Base-by-base conservation (phyloP, 208 protist genomes). In the Trypanosoma grayi region DNA sequence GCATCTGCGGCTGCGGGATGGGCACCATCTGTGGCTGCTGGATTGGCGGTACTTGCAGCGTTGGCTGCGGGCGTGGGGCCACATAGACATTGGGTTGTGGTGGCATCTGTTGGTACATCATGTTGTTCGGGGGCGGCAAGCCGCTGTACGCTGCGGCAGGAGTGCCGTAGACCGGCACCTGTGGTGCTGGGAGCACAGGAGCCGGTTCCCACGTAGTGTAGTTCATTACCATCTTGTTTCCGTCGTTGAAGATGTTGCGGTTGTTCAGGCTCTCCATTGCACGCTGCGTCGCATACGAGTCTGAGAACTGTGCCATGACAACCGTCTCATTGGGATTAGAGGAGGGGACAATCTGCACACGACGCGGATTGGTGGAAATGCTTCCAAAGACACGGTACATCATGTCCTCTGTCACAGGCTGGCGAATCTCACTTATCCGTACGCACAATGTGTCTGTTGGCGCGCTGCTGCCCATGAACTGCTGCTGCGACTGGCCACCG, bases 231-330 rank as follows among this genome's bases (percentile, higher is more conserved):
- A 95, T 93, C 50, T 84, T 89, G 65, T 95, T 93, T 22, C 81
- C 77, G 73, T 93, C 83, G 60, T 89, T 87, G 72, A 86, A 95
- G 62, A 95, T 95, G 70, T 90, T 89, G 45, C 80, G 85, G 68
- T 85, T 81, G 70, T 93, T 92, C 16, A 92, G 73, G 39, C 59
- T 78, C 16, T 68, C 67, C 70, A 86, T 81, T 20, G 82, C 85
- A 34, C 73, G 74, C 60, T 90, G 75, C 13, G 89, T 84, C 24
- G 77, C 69, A 37, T 77, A 77, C 28, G 34, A 58, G 66, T 87
- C 77, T 18, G 66, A 58, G 43, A 95, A 92, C 65, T 91, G 85
- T 10, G 73, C 89, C 55, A 83, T 73, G 48, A 93, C 89, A 24
- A 76, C 60, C 31, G 77, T 78, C 60, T 92, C 85, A 66, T 73